Conservation (phyloP, 1,284 basidiomycete genomes). For the Austropuccinia psidii region DNA sequence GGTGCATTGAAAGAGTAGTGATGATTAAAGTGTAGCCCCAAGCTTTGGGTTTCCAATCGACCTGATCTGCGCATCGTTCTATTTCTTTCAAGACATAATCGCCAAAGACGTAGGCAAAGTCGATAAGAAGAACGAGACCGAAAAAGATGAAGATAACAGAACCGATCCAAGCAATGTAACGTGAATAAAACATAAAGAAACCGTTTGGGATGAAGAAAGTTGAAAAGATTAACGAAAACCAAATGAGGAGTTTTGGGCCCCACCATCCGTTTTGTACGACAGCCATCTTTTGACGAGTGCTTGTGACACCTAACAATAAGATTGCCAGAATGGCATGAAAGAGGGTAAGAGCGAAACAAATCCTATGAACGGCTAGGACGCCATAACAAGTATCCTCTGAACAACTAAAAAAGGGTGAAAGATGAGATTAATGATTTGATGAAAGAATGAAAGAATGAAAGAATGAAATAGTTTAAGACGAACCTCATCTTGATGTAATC, state of each 20-base stretch:
- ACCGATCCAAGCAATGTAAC: conserved; percentile 61
- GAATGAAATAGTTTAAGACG: neutral
- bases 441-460: neutral
- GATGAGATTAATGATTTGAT: neutral
- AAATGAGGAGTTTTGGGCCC: conserved; percentile 88
- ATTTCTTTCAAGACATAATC: conserved; percentile 90
- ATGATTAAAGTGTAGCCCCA: conserved; percentile 97
- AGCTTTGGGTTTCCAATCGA: conserved; percentile 57
- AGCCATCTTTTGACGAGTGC: conserved; percentile 82
- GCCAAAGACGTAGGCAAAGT: conserved; percentile 77
- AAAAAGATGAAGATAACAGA: conserved; percentile 88
- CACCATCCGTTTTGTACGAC: conserved; percentile 99
- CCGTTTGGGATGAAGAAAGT: conserved; percentile 89
- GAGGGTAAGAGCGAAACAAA: conserved; percentile 86
- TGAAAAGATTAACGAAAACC: conserved; percentile 66
- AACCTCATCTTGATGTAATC: conserved; percentile 90
- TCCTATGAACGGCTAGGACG: conserved; percentile 92
- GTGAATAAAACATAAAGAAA: conserved; percentile 80
- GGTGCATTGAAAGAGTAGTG: conserved; percentile 83
- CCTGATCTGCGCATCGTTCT: conserved; percentile 81
- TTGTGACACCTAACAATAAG: conserved; percentile 73
- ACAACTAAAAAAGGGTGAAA: conserved; percentile 53
- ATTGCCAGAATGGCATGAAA: conserved; percentile 77
- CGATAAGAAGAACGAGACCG: conserved; percentile 91
- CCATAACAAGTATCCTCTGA: conserved; percentile 89